These are phyloP conservation scores for Parsonsia alboflavescens DNA, from an alignment of 257 asterid species.

Conservation along the genomic window DNA sequence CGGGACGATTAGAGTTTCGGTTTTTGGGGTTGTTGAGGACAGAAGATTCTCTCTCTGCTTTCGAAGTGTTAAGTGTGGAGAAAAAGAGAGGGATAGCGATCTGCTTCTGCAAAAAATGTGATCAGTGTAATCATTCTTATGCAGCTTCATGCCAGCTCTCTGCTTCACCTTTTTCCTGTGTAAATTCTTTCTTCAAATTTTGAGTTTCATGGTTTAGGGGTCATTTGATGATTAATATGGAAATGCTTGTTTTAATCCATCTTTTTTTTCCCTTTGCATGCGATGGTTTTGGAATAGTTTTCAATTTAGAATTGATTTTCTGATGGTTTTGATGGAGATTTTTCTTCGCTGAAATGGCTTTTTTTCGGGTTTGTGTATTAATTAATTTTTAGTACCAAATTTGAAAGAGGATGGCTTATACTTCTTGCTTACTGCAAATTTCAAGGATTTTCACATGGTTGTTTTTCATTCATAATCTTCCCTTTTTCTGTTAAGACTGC, in stretches of 20 bases:
- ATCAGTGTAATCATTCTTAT: constrained; percentile 5
- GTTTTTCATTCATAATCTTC: background rate
- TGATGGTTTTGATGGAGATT: background rate
- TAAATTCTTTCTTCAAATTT: background rate
- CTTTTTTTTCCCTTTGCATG: constrained; percentile 4
- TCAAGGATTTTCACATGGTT: background rate
- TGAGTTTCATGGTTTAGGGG: background rate
- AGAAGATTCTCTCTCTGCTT: constrained; percentile 10
- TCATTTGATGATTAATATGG: background rate
- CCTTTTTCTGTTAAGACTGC: background rate
- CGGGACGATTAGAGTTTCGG: constrained; percentile 20
- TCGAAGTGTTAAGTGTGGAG: background rate
- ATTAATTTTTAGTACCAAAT: background rate
- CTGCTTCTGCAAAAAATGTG: background rate
- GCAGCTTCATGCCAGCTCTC: background rate
- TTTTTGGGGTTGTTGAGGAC: constrained; percentile 21
- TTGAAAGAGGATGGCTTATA: background rate
- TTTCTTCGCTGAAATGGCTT: background rate
- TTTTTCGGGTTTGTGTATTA: background rate
- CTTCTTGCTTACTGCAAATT: background rate
- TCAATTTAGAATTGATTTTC: background rate
- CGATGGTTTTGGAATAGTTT: background rate
- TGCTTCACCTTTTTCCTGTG: background rate
- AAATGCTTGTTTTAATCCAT: background rate
- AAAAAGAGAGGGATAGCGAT: background rate